Conservation (phyloP, 148 eudicot genomes). For the Rhododendron vialii region DNA sequence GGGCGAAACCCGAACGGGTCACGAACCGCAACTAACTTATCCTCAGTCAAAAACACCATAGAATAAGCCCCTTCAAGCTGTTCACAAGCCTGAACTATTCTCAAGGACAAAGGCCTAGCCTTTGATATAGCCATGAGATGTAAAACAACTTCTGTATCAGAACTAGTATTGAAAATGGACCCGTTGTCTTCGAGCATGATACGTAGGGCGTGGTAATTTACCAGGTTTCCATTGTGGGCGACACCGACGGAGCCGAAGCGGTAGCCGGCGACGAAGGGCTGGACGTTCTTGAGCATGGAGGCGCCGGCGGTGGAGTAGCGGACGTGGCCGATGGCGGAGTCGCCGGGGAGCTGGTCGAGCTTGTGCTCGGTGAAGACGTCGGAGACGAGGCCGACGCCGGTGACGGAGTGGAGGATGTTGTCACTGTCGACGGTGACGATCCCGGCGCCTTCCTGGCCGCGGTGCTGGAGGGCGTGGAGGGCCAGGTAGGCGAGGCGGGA, state of each 20-base stretch:
- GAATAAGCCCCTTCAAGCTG: slow-evolving; percentile 76
- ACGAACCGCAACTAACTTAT: slow-evolving; percentile 73
- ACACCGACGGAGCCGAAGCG: slow-evolving; percentile 65
- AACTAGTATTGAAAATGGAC: slow-evolving; percentile 67
- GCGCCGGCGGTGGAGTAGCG: slow-evolving; percentile 61
- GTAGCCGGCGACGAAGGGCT: slow-evolving; percentile 76
- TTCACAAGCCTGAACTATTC: slow-evolving; percentile 41
- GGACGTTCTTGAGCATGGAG: slow-evolving; percentile 35
- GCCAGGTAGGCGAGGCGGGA: slow-evolving; percentile 47
- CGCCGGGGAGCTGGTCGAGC: slow-evolving; percentile 60
- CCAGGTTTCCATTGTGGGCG: slow-evolving; percentile 85
- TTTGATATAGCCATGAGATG: slow-evolving; percentile 64
- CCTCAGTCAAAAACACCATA: slow-evolving; percentile 77
- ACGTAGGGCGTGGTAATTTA: slow-evolving; percentile 54
- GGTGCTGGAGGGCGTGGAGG: slow-evolving; percentile 71
- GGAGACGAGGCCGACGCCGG: slow-evolving; percentile 55
- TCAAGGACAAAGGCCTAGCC: slow-evolving; percentile 35
- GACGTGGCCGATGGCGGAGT: slow-evolving; percentile 67
- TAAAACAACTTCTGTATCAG: slow-evolving; percentile 48
- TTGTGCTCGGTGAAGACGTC: slow-evolving; percentile 62
- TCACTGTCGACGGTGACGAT: slow-evolving; percentile 47
- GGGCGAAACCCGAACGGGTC: slow-evolving; percentile 92
- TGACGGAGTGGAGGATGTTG: slow-evolving; percentile 44
- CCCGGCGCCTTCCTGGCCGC: slow-evolving; percentile 81
- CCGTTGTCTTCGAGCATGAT: slow-evolving; percentile 54